A percentile compares a stretch with the other conserved stretches of the same genome.
phyloP scores from a whole-genome alignment of 202 grass and related monocot genomes.

The Panicum hallii region DNA sequence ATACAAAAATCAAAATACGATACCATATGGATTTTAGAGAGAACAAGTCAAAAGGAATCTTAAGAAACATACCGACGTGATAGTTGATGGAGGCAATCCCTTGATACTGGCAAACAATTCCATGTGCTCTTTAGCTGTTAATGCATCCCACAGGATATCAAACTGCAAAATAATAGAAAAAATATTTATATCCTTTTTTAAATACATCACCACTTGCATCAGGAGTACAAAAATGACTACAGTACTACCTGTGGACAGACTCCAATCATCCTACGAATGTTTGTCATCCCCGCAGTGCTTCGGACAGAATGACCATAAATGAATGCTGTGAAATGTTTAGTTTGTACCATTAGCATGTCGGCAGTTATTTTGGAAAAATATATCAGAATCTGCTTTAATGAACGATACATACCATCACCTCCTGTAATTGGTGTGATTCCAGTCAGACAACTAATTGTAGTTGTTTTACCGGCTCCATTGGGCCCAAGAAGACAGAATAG shows the following conservation, averaged over 20 bases:
- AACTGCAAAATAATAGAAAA: conserved; percentile 61
- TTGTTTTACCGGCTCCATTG: conserved; percentile 98
- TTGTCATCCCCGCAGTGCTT: conserved; percentile 82
- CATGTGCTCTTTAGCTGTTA: conserved; percentile 87
- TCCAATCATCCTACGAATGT: conserved; percentile 92
- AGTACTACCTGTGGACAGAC: conserved; percentile 88
- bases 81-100: conserved; percentile 75
- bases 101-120: conserved; percentile 95
- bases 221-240: conserved; percentile 21
- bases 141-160: conserved; percentile 96
- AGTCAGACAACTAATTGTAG: conserved; percentile 89
- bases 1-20: conserved; percentile 32
- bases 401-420: conserved; percentile 75
- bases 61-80: conserved; percentile 68
- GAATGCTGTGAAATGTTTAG: conserved; percentile 63
- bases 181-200: conserved; percentile 24
- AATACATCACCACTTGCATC: conserved; percentile 7
- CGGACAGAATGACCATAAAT: conserved; percentile 91
- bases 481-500: conserved; percentile 96
- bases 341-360: conserved; percentile 40
- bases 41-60: conserved; percentile 17
- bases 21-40: conserved; percentile 25
- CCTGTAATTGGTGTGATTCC: conserved; percentile 95
- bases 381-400: background rate
- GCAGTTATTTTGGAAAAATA: conserved; percentile 31